Conservation (phyloP, 2,329 filamentous ascomycete genomes). For the Fulvia fulva region DNA sequence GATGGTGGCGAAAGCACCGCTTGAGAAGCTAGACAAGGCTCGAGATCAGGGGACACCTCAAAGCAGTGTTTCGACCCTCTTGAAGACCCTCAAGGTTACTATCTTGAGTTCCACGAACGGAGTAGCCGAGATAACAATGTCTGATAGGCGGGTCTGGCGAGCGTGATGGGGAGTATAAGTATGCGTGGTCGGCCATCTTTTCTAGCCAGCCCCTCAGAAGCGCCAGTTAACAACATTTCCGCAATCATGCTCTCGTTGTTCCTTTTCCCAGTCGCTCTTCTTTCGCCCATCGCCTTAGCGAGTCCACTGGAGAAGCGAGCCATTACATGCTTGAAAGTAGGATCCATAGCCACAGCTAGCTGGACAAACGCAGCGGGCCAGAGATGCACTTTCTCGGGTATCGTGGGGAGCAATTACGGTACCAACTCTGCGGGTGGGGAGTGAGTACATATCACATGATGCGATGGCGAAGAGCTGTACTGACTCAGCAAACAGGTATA, state of each 20-base stretch:
- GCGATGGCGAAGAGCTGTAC: neutral
- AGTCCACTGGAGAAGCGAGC: conserved; percentile 8
- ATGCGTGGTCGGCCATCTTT: no score
- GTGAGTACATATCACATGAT: conserved; percentile 31
- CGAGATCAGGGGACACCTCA: neutral
- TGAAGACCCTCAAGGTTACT: neutral
- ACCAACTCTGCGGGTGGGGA: conserved; percentile 42
- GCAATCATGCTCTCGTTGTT: neutral
- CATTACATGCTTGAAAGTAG: conserved; percentile 38
- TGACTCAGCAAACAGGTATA: conserved; percentile 38
- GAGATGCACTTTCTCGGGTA: conserved; percentile 43
- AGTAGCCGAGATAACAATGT: neutral
- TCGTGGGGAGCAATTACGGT: conserved; percentile 50
- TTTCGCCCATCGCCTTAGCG: conserved; percentile 1
- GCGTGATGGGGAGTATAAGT: neutral
- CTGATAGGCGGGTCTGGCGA: neutral
- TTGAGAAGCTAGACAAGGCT: neutral
- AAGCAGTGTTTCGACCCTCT: neutral
- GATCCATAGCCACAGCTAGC: conserved; percentile 42
- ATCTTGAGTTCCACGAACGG: no score
- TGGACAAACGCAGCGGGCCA: conserved; percentile 46
- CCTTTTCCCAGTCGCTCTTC: neutral
- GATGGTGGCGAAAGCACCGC: neutral
- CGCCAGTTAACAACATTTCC: neutral
- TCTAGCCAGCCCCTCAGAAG: neutral